Conservation (phyloP, 2,329 filamentous ascomycete species). For the Diaporthe aspalathi region DNA sequence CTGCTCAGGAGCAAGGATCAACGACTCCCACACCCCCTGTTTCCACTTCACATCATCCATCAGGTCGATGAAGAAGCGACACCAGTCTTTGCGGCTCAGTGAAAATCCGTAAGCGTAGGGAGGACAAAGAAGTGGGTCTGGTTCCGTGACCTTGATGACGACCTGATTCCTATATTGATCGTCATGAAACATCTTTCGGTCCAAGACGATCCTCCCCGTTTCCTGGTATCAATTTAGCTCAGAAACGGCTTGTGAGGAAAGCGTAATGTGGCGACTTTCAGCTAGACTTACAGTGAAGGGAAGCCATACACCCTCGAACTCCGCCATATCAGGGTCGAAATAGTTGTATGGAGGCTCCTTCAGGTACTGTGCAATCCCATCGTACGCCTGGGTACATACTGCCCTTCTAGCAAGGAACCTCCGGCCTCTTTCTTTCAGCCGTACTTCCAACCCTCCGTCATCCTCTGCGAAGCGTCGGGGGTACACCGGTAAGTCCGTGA, state of each 20-base stretch:
- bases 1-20: background rate
- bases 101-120: constrained; percentile 13
- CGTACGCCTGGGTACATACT: background rate
- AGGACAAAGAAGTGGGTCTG: background rate
- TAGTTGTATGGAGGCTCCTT: background rate
- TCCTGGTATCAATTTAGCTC: background rate
- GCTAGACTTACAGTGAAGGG: background rate
- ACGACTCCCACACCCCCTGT: background rate
- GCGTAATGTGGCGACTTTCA: background rate
- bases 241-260: background rate
- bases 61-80: constrained; percentile 1
- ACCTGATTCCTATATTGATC: constrained; percentile 7
- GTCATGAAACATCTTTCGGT: constrained; percentile 1
- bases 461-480: background rate
- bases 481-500: background rate
- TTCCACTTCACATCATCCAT: constrained; percentile 15
- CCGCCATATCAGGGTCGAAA: background rate
- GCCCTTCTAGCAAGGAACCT: background rate
- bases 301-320: background rate
- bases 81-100: constrained; percentile 6
- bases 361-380: constrained; percentile 3
- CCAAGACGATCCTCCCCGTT: background rate
- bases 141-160: background rate
- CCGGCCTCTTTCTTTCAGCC: background rate
- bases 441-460: background rate